These are phyloP conservation scores for Aspergillus felis DNA, from an alignment of 2,329 filamentous ascomycete genomes.

Conservation along the genomic window DNA sequence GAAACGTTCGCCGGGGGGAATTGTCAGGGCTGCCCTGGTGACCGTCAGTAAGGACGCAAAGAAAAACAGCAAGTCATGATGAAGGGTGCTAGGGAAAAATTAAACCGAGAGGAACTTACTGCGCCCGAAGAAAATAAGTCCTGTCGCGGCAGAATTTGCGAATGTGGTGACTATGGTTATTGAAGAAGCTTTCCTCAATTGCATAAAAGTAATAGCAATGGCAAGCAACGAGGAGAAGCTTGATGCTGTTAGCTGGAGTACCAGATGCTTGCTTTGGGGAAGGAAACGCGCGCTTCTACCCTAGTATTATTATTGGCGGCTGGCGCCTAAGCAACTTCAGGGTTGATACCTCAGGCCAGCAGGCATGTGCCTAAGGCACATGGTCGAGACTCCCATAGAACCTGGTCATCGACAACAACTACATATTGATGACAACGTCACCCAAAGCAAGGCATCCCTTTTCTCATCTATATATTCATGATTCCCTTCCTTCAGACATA, in stretches of 20 bases:
- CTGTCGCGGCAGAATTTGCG: background rate
- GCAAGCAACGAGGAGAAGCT: constrained; percentile 4
- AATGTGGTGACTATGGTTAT: constrained; percentile 1
- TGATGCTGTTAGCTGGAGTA: background rate
- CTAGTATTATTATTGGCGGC: constrained; percentile 8
- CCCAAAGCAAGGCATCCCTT: constrained; percentile 13
- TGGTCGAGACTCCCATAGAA: constrained; percentile 31
- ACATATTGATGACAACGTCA: constrained; percentile 18
- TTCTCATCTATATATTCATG: constrained; percentile 9
- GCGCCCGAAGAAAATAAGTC: constrained; percentile 14
- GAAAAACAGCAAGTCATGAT: constrained; percentile 8
- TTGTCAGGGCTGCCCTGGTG: constrained; percentile 22
- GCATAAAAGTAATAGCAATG: constrained; percentile 1
- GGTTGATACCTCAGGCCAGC: constrained; percentile 12
- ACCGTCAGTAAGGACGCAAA: constrained; percentile 16
- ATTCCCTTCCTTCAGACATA: constrained; percentile 7
- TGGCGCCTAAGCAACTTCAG: constrained; percentile 4
- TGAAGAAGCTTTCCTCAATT: background rate
- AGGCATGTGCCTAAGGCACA: constrained; percentile 21
- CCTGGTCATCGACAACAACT: constrained; percentile 13
- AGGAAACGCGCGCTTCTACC: constrained; percentile 12
- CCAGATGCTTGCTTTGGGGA: background rate
- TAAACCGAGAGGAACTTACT: constrained; percentile 16
- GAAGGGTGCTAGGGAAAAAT: background rate
- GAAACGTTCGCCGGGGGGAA: constrained; percentile 16